phyloP scores from a whole-genome alignment of 768 basidiomycete genomes.

The Rhizopogon sp. region DNA sequence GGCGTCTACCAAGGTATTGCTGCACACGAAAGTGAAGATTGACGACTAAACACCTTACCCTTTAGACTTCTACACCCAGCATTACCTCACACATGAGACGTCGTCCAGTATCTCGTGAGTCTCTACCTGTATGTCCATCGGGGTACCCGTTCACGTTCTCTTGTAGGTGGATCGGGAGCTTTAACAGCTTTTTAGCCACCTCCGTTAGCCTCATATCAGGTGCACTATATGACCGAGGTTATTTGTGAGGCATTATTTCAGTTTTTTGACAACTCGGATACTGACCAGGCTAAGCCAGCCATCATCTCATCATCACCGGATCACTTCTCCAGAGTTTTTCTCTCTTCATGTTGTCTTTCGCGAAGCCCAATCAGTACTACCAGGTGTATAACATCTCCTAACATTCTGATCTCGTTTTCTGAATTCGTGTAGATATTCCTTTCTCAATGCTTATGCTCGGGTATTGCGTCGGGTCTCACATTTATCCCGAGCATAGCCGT shows the following conservation, averaged over 20 bases:
- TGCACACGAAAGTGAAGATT: background rate
- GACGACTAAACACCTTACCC: background rate
- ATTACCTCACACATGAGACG: constrained; percentile 28
- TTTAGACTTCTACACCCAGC: constrained; percentile 33
- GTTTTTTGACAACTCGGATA: background rate
- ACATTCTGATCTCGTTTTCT: background rate
- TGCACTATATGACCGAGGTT: constrained; percentile 45
- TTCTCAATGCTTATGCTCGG: constrained; percentile 41
- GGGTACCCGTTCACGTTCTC: background rate
- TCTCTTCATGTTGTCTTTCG: constrained; percentile 38
- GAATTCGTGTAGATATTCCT: constrained; percentile 36
- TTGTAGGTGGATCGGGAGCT: constrained; percentile 41
- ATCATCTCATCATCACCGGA: constrained; percentile 10
- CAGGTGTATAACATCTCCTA: constrained; percentile 26
- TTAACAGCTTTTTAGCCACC: constrained; percentile 36
- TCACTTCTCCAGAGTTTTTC: constrained; percentile 16
- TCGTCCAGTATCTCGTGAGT: constrained; percentile 33
- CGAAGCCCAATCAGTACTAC: constrained; percentile 36
- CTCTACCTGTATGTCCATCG: background rate
- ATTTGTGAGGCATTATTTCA: constrained; percentile 31
- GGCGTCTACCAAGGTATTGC: constrained; percentile 36
- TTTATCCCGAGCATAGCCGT: constrained; percentile 42
- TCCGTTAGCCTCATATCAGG: constrained; percentile 38
- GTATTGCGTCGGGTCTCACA: constrained; percentile 41
- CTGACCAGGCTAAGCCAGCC: background rate